These are phyloP conservation scores for Globisporangium middletonii DNA, from an alignment of 352 stramenopile genomes.

Conservation along the genomic window DNA sequence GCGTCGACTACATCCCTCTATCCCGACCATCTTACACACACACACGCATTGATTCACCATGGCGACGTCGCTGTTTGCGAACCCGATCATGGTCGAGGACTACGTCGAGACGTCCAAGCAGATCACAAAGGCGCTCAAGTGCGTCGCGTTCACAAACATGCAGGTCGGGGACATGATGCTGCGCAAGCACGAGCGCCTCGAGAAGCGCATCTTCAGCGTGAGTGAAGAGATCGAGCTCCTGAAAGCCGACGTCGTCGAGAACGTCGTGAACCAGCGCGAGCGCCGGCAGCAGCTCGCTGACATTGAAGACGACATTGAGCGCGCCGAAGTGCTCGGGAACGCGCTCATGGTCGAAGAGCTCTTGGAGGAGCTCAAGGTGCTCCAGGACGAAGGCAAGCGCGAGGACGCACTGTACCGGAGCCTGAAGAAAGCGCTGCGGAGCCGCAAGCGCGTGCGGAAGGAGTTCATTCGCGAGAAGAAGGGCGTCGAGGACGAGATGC, in stretches of 20 bases:
- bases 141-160: constrained; percentile 54
- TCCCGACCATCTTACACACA: too few relatives aligned
- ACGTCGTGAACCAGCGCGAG: constrained; percentile 41
- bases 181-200: constrained; percentile 42
- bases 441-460: constrained; percentile 27
- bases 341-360: constrained; percentile 39
- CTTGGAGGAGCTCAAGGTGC: constrained; percentile 34
- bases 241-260: constrained; percentile 39
- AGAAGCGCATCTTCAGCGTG: constrained; percentile 31
- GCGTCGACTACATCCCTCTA: too few relatives aligned
- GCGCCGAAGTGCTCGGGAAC: constrained; percentile 47
- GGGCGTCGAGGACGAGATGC: constrained; percentile 34
- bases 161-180: constrained; percentile 52
- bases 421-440: constrained; percentile 37
- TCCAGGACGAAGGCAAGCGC: constrained; percentile 42
- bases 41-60: constrained; percentile 1
- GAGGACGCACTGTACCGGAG: constrained; percentile 39
- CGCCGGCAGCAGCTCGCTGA: constrained; percentile 35
- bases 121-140: constrained; percentile 60
- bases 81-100: constrained; percentile 22
- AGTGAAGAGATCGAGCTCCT: constrained; percentile 52
- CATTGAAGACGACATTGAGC: constrained; percentile 50
- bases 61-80: constrained; percentile 29
- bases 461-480: constrained; percentile 28
- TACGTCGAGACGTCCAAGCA: constrained; percentile 46